Percentiles rank a stretch among this genome's conserved stretches.
Evolutionary conservation across 805 yeast species (phyloP).

Genomic region (Sungouiella thailandica): DNA sequence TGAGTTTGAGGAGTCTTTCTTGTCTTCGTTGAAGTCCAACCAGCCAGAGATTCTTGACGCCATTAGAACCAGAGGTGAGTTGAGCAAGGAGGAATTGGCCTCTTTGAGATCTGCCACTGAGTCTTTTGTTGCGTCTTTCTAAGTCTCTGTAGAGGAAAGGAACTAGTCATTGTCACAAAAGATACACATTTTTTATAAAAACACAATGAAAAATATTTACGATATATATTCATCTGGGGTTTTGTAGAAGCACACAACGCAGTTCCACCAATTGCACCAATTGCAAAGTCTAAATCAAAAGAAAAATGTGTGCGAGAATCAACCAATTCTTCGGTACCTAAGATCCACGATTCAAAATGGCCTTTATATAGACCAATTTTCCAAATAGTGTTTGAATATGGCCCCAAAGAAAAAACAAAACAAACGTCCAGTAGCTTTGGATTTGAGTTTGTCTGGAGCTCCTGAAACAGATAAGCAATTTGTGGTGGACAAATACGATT

Average conservation of each 20-base stretch:
- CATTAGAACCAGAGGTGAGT: constrained; percentile 84
- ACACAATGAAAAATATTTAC: constrained; percentile 13
- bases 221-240: constrained; percentile 12
- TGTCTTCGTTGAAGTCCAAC: constrained; percentile 86
- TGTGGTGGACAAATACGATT: constrained; percentile 15
- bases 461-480: constrained; percentile 2
- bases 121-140: constrained; percentile 87
- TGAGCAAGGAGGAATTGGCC: constrained; percentile 80
- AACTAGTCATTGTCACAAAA: constrained; percentile 5
- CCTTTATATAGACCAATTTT: no score
- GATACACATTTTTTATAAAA: constrained; percentile 10
- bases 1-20: constrained; percentile 90
- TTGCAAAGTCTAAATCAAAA: no score
- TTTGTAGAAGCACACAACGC: constrained; percentile 1
- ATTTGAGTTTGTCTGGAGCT: neutral
- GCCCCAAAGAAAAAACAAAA: neutral
- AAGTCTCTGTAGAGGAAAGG: constrained; percentile 13
- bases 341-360: no score
- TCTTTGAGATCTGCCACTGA: constrained; percentile 88
- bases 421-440: neutral
- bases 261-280: neutral
- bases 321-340: no score
- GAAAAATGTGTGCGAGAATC: no score
- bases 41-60: constrained; percentile 79
- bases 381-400: neutral